Percentiles rank a stretch among this genome's conserved stretches.
Evolutionary conservation across 306 rosid genomes (phyloP).

Genomic region (Prunus campanulata): DNA sequence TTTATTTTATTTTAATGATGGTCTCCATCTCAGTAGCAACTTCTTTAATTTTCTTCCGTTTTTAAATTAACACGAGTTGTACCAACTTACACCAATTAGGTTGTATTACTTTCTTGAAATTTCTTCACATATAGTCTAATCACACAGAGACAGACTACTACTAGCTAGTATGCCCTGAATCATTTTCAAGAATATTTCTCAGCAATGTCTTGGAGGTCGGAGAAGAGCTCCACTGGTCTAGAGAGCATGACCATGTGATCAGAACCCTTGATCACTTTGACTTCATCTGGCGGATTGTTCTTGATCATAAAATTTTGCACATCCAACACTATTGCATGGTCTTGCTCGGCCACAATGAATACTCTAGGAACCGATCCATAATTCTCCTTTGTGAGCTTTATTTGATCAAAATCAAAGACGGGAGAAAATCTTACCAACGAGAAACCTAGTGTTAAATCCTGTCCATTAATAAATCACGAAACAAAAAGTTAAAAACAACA

Average conservation of each 20-base stretch:
- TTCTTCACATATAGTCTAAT: too few species aligned
- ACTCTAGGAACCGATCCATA: conserved; percentile 28
- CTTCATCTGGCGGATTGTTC: conserved; percentile 24
- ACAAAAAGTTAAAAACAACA: too few species aligned
- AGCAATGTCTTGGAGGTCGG: conserved; percentile 28
- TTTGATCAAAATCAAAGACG: background rate
- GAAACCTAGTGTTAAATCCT: conserved; percentile 38
- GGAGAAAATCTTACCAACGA: conserved; percentile 28
- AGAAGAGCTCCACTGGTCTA: conserved; percentile 28
- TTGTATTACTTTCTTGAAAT: too few species aligned
- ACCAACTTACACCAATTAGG: too few species aligned
- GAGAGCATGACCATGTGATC: conserved; percentile 55
- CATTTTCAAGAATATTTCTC: conserved; percentile 14
- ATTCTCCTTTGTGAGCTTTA: conserved; percentile 17
- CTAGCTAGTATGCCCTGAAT: too few species aligned
- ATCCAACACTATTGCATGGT: conserved; percentile 16
- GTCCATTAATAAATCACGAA: background rate
- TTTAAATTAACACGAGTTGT: too few species aligned
- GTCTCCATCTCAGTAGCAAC: too few species aligned
- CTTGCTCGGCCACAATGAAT: conserved; percentile 15
- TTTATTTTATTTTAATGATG: too few species aligned
- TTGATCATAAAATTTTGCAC: conserved; percentile 33
- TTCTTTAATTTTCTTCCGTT: too few species aligned
- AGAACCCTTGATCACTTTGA: conserved; percentile 28
- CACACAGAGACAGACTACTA: too few species aligned